These are phyloP conservation scores for Lactarius indigo DNA, from an alignment of 768 basidiomycete genomes.

Conservation along the genomic window DNA sequence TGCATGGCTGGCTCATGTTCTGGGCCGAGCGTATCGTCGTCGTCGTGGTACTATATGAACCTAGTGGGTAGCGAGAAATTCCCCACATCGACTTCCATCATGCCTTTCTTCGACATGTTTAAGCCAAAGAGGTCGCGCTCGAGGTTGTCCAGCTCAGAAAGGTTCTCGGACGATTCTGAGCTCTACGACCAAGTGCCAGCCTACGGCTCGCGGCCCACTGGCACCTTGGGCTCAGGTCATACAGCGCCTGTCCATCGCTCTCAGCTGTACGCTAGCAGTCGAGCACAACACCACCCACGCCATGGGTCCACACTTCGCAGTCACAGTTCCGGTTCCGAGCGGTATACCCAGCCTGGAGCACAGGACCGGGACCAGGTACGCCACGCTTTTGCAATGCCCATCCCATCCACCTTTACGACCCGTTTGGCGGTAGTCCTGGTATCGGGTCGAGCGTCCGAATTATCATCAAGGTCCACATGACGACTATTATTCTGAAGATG, in stretches of 20 bases:
- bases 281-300: conserved; percentile 6
- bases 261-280: neutral
- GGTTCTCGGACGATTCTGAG: conserved; percentile 8
- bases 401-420: neutral
- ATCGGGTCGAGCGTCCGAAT: conserved; percentile 13
- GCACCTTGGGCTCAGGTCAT: neutral
- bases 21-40: conserved; percentile 13
- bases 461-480: neutral
- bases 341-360: conserved; percentile 1
- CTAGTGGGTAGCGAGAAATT: conserved; percentile 6
- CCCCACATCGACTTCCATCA: conserved; percentile 17
- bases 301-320: neutral
- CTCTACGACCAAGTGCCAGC: neutral
- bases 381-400: neutral
- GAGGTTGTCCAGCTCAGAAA: neutral
- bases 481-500: conserved; percentile 21
- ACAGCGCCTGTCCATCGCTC: neutral
- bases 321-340: neutral
- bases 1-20: conserved; percentile 18
- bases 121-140: conserved; percentile 19
- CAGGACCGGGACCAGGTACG: conserved; percentile 18
- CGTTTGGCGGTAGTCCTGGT: conserved; percentile 17
- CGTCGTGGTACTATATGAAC: conserved; percentile 19
- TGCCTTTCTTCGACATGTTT: conserved; percentile 25
- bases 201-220: neutral